Percentiles rank a stretch among this genome's conserved stretches.
These are phyloP conservation scores for Candida silvatica DNA, from an alignment of 805 yeast genomes.

Conservation along the genomic window DNA sequence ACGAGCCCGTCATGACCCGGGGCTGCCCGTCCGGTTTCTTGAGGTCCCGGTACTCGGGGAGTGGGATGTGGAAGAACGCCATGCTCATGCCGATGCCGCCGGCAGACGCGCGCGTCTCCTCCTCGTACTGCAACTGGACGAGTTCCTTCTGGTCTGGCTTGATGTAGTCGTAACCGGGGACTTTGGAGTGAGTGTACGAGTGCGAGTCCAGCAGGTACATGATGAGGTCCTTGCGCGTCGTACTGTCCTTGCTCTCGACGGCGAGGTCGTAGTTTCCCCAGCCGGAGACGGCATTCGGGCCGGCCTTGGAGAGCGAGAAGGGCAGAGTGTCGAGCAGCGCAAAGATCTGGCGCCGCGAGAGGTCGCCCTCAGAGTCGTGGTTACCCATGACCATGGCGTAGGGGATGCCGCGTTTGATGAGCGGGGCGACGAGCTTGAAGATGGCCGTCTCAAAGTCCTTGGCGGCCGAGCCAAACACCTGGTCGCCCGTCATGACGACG, in stretches of 20 bases:
- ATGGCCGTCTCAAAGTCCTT: conserved; percentile 80
- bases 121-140: conserved; percentile 9
- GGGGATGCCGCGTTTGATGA: conserved; percentile 62
- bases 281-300: conserved; percentile 68
- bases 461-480: conserved; percentile 69
- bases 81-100: conserved; percentile 46
- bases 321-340: conserved; percentile 51
- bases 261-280: conserved; percentile 70
- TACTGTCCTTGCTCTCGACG: conserved; percentile 33
- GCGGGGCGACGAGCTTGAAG: conserved; percentile 68
- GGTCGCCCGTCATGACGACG: conserved; percentile 88
- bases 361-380: conserved; percentile 85
- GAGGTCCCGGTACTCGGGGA: conserved; percentile 68
- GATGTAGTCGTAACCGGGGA: conserved; percentile 82
- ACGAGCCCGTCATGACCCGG: conserved; percentile 45
- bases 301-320: conserved; percentile 49
- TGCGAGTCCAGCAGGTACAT: conserved; percentile 83
- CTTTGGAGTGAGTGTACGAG: conserved; percentile 60
- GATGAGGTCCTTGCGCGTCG: conserved; percentile 36
- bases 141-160: conserved; percentile 24
- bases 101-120: neutral
- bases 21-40: conserved; percentile 7
- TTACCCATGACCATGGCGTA: conserved; percentile 86
- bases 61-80: conserved; percentile 94
- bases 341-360: conserved; percentile 55